phyloP scores from a whole-genome alignment of 306 rosid species.

The Pterocarpus santalinus region DNA sequence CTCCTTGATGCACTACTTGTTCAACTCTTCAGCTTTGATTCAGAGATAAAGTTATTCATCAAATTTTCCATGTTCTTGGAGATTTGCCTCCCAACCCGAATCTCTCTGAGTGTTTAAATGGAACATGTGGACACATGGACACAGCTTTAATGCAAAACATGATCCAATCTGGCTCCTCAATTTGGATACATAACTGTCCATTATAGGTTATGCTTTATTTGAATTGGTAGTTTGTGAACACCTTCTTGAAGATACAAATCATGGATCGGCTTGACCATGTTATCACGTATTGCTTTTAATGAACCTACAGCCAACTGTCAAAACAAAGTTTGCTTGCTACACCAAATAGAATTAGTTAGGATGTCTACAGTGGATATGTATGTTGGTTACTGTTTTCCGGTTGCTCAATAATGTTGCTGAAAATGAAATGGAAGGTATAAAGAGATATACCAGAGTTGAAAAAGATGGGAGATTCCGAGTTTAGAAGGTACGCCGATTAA shows the following conservation, averaged over 20 bases:
- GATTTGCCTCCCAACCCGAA: too few relatives aligned
- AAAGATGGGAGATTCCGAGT: conserved; percentile 40
- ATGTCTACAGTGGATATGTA: background rate
- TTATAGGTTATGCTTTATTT: conserved; percentile 15
- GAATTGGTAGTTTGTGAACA: background rate
- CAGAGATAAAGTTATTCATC: background rate
- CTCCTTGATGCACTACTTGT: background rate
- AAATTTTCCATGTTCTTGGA: background rate
- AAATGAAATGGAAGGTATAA: conserved; percentile 20
- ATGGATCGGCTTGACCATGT: background rate
- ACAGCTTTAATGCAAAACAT: conserved; percentile 13
- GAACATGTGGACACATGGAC: background rate
- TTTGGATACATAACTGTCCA: conserved; percentile 5
- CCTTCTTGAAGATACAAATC: background rate
- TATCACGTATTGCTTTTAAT: conserved; percentile 19
- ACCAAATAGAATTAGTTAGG: conserved; percentile 20
- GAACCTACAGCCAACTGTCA: background rate
- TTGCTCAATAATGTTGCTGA: conserved; percentile 5
- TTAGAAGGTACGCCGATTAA: conserved; percentile 40
- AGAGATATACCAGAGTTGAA: conserved; percentile 32
- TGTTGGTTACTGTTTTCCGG: background rate
- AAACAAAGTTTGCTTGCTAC: conserved; percentile 10
- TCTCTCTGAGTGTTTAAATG: too few relatives aligned
- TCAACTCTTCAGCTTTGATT: background rate
- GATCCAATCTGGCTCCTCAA: conserved; percentile 14